Evolutionary conservation across 305 asterid species (phyloP).

Genomic region (Ajuga reptans): DNA sequence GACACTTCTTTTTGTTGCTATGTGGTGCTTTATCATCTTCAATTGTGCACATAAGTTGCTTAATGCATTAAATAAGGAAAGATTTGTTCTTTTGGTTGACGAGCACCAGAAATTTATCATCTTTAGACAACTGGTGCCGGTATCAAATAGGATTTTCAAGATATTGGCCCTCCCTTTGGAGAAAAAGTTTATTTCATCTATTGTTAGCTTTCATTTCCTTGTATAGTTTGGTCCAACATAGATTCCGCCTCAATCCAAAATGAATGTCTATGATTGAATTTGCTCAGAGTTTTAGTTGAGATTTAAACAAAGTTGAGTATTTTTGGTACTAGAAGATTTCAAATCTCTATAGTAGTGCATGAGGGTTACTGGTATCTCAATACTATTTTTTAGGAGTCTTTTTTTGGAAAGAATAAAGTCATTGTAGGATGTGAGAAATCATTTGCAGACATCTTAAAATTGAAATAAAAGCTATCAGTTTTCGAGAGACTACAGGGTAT

Average conservation of each 20-base stretch:
- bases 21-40: constrained; percentile 9
- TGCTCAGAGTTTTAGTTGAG: background rate
- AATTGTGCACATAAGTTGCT: background rate
- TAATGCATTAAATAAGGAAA: background rate
- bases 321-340: background rate
- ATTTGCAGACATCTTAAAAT: background rate
- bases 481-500: background rate
- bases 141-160: background rate
- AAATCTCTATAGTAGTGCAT: background rate
- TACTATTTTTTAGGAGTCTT: background rate
- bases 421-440: background rate
- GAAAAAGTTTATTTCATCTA: background rate
- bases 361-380: background rate
- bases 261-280: background rate
- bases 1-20: background rate
- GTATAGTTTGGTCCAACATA: background rate
- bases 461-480: background rate
- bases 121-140: background rate
- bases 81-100: background rate
- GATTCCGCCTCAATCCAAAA: background rate
- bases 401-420: background rate
- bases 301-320: background rate
- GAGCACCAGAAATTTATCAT: background rate
- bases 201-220: background rate
- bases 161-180: background rate